Conservation (phyloP, 768 basidiomycete species). For the Leucocoprinus sp. region DNA sequence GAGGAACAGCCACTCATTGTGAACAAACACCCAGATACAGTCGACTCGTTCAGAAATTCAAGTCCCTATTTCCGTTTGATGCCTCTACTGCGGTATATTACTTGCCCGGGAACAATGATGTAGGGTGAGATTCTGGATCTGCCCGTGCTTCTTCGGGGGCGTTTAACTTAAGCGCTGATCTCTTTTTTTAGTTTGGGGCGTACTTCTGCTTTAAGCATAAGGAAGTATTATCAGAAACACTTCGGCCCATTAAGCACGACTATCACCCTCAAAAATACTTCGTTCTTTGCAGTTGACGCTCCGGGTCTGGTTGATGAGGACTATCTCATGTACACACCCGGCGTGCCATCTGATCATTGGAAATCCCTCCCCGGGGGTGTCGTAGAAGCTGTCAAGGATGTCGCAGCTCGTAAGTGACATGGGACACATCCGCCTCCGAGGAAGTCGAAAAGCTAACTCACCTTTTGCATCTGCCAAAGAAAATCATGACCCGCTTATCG, state of each 20-base stretch:
- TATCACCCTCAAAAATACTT: constrained; percentile 58
- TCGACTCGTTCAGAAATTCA: constrained; percentile 51
- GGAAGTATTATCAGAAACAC: constrained; percentile 45
- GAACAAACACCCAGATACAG: constrained; percentile 45
- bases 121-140: constrained; percentile 38
- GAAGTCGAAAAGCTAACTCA: constrained; percentile 6
- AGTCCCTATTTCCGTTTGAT: constrained; percentile 45
- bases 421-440: background rate
- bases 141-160: background rate
- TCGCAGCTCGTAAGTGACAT: constrained; percentile 29
- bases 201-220: constrained; percentile 36
- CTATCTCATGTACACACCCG: constrained; percentile 50
- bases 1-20: background rate
- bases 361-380: constrained; percentile 42
- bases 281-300: constrained; percentile 64
- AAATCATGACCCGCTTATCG: constrained; percentile 40
- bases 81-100: constrained; percentile 38
- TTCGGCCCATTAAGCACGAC: constrained; percentile 68
- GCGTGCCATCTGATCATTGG: constrained; percentile 48
- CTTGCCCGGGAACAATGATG: constrained; percentile 78
- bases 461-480: constrained; percentile 15
- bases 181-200: constrained; percentile 38
- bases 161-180: background rate
- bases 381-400: constrained; percentile 49
- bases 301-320: constrained; percentile 81